phyloP scores from a whole-genome alignment of 495 filamentous ascomycete genomes.

The Aspergillus ellipticus region DNA sequence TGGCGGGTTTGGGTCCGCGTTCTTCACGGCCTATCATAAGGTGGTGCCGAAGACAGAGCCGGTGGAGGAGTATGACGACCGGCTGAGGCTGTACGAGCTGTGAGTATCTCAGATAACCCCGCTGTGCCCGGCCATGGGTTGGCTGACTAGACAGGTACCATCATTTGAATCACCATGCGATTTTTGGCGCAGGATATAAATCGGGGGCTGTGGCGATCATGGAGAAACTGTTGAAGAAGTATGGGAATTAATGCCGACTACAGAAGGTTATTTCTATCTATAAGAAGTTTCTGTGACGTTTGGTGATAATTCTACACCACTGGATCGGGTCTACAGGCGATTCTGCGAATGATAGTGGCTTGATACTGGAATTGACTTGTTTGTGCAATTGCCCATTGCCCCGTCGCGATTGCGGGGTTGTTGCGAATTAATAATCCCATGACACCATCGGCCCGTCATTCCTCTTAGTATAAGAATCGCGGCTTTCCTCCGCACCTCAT shows the following conservation, averaged over 20 bases:
- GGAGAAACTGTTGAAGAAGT: constrained; percentile 65
- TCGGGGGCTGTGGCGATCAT: constrained; percentile 71
- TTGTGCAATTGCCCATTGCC: no score
- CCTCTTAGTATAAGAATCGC: background rate
- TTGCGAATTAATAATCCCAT: background rate
- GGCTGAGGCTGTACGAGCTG: constrained; percentile 77
- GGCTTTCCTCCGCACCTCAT: background rate
- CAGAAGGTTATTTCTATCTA: no score
- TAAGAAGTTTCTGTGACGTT: no score
- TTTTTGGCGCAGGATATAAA: constrained; percentile 78
- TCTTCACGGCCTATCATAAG: constrained; percentile 72
- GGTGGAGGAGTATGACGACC: constrained; percentile 77
- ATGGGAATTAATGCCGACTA: constrained; percentile 34
- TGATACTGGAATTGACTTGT: no score
- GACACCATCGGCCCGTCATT: background rate
- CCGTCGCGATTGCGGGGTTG: background rate
- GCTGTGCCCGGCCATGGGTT: background rate
- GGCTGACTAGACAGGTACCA: constrained; percentile 60
- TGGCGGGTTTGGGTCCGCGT: constrained; percentile 73
- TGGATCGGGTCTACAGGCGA: no score
- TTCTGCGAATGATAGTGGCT: no score
- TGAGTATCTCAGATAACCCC: constrained; percentile 50
- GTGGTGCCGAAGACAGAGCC: constrained; percentile 77
- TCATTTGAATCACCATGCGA: constrained; percentile 81
- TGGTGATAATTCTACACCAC: no score